Evolutionary conservation across 768 basidiomycete genomes (phyloP).

Genomic region (Gautieria morchelliformis): DNA sequence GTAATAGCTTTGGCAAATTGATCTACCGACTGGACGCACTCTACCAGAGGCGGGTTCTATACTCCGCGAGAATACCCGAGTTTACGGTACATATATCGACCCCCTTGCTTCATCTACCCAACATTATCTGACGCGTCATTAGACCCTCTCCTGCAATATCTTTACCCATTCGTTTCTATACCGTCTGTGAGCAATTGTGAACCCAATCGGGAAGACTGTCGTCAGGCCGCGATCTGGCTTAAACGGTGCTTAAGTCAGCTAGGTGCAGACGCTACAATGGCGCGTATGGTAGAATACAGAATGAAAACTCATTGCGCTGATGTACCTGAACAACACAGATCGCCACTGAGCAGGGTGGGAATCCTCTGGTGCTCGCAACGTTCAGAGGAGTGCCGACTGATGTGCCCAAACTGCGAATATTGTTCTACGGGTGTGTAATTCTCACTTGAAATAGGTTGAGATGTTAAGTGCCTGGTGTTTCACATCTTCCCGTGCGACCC

Average conservation of each 20-base stretch:
- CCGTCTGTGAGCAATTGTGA: constrained; percentile 72
- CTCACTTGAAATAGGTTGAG: not conserved
- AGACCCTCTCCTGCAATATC: constrained; percentile 71
- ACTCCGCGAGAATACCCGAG: not conserved
- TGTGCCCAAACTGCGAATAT: constrained; percentile 42
- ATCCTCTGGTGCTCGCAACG: constrained; percentile 83
- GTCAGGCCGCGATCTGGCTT: constrained; percentile 90
- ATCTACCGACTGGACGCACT: constrained; percentile 13
- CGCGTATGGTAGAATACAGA: constrained; percentile 25
- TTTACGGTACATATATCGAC: not conserved
- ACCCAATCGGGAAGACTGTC: constrained; percentile 71
- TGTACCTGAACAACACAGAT: constrained; percentile 35
- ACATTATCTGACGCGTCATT: constrained; percentile 8
- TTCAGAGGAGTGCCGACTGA: constrained; percentile 54
- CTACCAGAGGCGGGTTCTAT: not conserved
- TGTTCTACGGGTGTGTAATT: constrained; percentile 75
- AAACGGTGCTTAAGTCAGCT: constrained; percentile 82
- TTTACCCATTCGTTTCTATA: constrained; percentile 80
- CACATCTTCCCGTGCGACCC: not conserved
- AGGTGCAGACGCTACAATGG: constrained; percentile 73
- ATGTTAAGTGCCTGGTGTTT: not conserved
- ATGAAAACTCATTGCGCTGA: not conserved
- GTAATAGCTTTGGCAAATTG: constrained; percentile 31
- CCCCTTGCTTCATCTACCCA: not conserved
- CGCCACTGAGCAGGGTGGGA: constrained; percentile 63